Evolutionary conservation across 805 yeast genomes (phyloP).

Genomic region (Citeromyces matritensis): DNA sequence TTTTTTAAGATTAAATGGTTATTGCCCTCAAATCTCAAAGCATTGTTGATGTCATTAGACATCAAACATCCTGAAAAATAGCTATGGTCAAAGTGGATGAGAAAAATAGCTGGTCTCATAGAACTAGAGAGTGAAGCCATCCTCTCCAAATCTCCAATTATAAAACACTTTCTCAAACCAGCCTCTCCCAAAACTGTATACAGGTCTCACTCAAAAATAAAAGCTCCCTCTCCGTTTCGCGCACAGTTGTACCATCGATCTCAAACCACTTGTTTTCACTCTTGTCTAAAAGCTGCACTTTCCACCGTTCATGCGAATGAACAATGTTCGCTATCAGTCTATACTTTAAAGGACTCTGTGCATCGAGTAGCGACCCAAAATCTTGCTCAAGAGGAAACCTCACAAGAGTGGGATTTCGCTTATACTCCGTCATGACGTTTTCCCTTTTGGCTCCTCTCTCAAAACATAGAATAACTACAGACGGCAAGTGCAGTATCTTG

Average conservation of each 20-base stretch:
- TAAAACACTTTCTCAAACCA: not conserved
- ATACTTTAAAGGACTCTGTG: constrained; percentile 16
- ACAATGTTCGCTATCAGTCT: constrained; percentile 33
- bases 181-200: constrained; percentile 52
- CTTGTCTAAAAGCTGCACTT: constrained; percentile 28
- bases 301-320: constrained; percentile 15
- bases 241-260: constrained; percentile 34
- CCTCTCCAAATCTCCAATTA: no score
- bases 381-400: constrained; percentile 32
- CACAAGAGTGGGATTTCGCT: constrained; percentile 47
- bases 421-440: constrained; percentile 13
- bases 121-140: no score
- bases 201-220: constrained; percentile 47
- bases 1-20: no score
- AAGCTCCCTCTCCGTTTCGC: constrained; percentile 35
- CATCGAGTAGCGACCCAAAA: constrained; percentile 11
- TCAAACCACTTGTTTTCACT: constrained; percentile 37
- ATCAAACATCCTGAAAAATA: no score
- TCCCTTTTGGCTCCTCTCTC: constrained; percentile 25
- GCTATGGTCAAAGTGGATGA: no score
- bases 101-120: no score
- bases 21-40: no score
- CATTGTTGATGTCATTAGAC: no score
- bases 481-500: constrained; percentile 27
- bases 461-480: constrained; percentile 36